Evolutionary conservation across 768 basidiomycete genomes (phyloP), one percentile per base, ranked within the genome.

Genomic region (Chalciporus chontae): DNA sequence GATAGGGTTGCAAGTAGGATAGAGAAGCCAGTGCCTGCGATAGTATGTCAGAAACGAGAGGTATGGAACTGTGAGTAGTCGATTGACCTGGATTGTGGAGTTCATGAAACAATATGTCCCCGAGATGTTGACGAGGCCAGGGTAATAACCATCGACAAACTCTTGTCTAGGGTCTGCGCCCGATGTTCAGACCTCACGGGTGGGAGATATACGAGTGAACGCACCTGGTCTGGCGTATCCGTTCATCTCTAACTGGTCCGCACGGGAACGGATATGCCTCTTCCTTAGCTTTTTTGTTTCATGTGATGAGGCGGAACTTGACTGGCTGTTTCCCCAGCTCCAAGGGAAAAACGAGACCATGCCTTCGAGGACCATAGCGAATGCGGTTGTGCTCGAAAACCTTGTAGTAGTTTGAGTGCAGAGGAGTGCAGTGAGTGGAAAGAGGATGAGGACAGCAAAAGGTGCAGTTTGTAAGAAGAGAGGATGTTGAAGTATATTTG

Each of bases 31-130:
- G 72, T 34, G 94, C 91, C 92, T 94, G 57, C 18, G 29, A 29
- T 18, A 6, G 24, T 43, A n/a, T 27, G 47, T 59, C 34, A 66
- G 57, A 52, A 45, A 60, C 44, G 40, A 41, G 26, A 44, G 46
- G 50, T 15, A 39, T 23, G 24, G 32, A 24, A 44, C 17, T 0
- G 10, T 43, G 42, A 45, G 42, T 24, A 14, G 14, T 26, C 44
- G 56, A 62, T 65, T 64, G 60, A 80, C 90, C 80, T 97, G 95
- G 9, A 97, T 73, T 3, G 93, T 93, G 11, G 95, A 94, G 66
- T 98, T 95, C 84, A 97, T 90, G 74, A 96, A 98, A 64, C 95
- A 97, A 56, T 95, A 90, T 45, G 93, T 95, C 10, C 94, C 94
- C 8, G 93, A 94, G 32, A 94, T 86, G 61, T 97, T 97, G 63